These are phyloP conservation scores for Sphagnum tenellum DNA, from an alignment of 225 moss, liverwort and hornwort species.

Conservation along the genomic window DNA sequence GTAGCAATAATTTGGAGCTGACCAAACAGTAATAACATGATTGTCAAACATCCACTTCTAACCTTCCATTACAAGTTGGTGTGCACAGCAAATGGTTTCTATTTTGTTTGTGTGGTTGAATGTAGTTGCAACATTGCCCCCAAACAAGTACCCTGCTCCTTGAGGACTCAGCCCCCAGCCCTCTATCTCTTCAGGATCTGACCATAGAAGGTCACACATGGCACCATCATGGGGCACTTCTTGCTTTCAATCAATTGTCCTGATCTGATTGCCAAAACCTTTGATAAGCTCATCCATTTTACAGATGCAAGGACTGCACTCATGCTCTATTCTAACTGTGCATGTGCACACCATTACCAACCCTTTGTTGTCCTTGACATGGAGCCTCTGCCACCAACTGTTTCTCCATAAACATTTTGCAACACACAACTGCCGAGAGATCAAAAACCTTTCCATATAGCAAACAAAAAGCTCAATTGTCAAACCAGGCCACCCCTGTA, in stretches of 20 bases:
- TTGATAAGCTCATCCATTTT: no score
- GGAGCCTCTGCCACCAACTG: no score
- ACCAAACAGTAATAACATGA: slow-evolving; percentile 99
- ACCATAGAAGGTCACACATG: slow-evolving; percentile 99
- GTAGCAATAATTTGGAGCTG: slow-evolving; percentile 99
- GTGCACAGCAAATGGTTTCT: slow-evolving; percentile 92
- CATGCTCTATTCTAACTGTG: no score
- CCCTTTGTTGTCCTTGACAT: no score
- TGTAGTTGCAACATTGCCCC: slow-evolving; percentile 91
- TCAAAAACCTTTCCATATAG: no score
- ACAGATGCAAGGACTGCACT: no score
- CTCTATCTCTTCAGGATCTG: slow-evolving; percentile 98
- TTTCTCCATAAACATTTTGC: no score
- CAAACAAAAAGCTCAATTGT: no score
- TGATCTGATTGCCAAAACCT: slow-evolving; percentile 41
- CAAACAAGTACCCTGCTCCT: slow-evolving; percentile 97
- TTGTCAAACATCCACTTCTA: slow-evolving; percentile 99
- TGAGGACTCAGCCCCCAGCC: slow-evolving; percentile 97
- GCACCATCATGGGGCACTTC: slow-evolving; percentile 99
- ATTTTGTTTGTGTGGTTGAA: slow-evolving; percentile 99
- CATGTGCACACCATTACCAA: no score
- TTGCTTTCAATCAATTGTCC: slow-evolving; percentile 96
- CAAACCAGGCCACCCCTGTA: no score
- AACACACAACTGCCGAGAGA: no score
- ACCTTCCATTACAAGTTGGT: slow-evolving; percentile 99